phyloP scores from a whole-genome alignment of 2,329 filamentous ascomycete genomes.

The Neonectria ditissima region DNA sequence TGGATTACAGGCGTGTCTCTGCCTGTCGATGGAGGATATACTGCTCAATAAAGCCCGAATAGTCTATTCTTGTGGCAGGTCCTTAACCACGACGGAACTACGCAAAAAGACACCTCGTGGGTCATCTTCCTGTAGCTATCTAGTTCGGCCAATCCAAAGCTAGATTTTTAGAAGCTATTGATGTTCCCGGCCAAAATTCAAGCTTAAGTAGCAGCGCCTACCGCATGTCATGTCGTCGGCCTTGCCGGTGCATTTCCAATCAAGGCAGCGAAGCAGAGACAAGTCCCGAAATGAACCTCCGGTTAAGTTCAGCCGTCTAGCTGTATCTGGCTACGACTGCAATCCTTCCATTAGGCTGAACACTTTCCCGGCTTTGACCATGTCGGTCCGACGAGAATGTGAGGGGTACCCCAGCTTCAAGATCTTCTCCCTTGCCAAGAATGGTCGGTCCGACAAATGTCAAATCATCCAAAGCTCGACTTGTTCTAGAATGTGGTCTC shows the following conservation, averaged over 20 bases:
- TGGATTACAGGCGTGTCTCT: conserved; percentile 57
- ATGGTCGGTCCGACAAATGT: conserved; percentile 6
- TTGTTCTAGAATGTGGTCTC: not conserved
- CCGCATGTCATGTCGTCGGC: no score
- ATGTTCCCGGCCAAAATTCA: no score
- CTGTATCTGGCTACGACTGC: not conserved
- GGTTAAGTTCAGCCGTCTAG: not conserved
- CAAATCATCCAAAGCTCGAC: not conserved
- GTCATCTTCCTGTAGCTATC: no score
- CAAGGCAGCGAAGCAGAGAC: no score
- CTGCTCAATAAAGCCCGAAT: conserved; percentile 42
- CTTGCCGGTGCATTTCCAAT: no score
- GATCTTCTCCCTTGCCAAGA: not conserved
- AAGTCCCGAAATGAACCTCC: no score
- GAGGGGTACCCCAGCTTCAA: not conserved
- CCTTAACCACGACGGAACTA: no score
- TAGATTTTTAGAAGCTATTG: no score
- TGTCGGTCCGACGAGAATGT: conserved; percentile 7
- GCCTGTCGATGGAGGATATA: conserved; percentile 56
- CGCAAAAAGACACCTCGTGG: no score
- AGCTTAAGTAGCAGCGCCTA: no score
- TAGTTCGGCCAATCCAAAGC: not conserved
- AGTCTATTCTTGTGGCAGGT: not conserved
- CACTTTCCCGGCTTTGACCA: not conserved
- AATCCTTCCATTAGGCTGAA: not conserved